Conservation (phyloP, 2,329 filamentous ascomycete species). For the Phialocephala sp. region DNA sequence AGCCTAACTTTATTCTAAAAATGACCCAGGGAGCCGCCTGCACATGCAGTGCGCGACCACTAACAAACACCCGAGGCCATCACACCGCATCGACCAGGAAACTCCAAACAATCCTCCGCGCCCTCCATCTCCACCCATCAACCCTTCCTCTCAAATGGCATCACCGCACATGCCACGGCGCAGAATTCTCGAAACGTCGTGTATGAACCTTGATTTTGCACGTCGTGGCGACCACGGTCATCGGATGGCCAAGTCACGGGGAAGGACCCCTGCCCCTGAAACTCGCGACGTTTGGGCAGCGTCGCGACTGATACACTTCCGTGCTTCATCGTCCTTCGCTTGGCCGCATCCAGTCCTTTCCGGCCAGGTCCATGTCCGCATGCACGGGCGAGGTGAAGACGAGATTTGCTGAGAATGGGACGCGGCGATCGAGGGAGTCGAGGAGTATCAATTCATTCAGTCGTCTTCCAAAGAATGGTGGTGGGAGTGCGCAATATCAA, state of each 20-base stretch:
- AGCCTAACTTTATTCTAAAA: slow-evolving; percentile 8
- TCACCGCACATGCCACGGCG: slow-evolving; percentile 2
- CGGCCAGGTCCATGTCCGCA: slow-evolving; percentile 21
- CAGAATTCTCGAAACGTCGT: slow-evolving; percentile 11
- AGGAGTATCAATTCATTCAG: background rate
- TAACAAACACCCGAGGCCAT: background rate
- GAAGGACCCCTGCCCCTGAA: slow-evolving; percentile 25
- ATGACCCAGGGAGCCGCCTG: background rate
- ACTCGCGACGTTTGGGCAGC: slow-evolving; percentile 32
- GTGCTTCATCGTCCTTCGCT: slow-evolving; percentile 35
- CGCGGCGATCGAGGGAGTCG: background rate
- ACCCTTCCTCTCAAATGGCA: slow-evolving; percentile 1
- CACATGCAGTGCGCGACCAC: too few relatives aligned
- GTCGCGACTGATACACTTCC: slow-evolving; percentile 34
- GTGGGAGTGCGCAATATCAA: background rate
- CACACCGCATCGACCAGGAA: background rate
- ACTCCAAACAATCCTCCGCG: slow-evolving; percentile 6
- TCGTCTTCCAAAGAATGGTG: background rate
- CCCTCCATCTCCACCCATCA: background rate
- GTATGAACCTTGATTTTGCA: slow-evolving; percentile 12
- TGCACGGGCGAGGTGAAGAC: slow-evolving; percentile 18
- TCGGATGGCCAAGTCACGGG: slow-evolving; percentile 24
- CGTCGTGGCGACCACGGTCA: background rate
- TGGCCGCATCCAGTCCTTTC: slow-evolving; percentile 25
- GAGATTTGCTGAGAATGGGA: slow-evolving; percentile 8